Conservation (phyloP, 2,329 filamentous ascomycete species). For the Cucurbitaria berberidis region DNA sequence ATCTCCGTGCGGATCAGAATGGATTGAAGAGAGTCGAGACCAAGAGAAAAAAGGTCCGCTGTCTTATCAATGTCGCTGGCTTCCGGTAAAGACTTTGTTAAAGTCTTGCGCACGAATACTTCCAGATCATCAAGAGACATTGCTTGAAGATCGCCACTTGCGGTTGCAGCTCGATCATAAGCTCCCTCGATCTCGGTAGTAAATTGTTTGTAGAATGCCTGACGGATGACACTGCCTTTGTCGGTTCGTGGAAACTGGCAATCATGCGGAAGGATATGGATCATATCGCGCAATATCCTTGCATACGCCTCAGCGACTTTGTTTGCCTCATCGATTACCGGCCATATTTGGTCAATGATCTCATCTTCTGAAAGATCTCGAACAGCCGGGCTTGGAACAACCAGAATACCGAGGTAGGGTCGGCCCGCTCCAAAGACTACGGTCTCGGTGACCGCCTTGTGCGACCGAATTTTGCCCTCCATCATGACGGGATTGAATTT, state of each 20-base stretch:
- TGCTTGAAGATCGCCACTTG: constrained; percentile 18
- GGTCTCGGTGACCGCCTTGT: constrained; percentile 17
- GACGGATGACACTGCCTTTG: constrained; percentile 34
- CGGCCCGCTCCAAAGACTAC: constrained; percentile 28
- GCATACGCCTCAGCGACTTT: constrained; percentile 28
- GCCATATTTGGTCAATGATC: constrained; percentile 33
- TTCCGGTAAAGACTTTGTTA: no score
- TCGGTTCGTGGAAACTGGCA: constrained; percentile 24
- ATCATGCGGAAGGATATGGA: constrained; percentile 16
- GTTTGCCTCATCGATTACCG: constrained; percentile 28
- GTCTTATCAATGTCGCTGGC: no score
- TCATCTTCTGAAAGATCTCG: not conserved
- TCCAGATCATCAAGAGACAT: constrained; percentile 27
- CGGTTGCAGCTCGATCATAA: constrained; percentile 26
- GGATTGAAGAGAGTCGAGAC: no score
- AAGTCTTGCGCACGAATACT: no score
- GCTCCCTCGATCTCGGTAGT: constrained; percentile 33
- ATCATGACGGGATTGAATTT: constrained; percentile 33
- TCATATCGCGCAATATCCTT: constrained; percentile 20
- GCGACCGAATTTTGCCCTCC: constrained; percentile 21
- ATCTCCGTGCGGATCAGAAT: no score
- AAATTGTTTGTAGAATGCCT: constrained; percentile 28
- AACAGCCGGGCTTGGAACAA: constrained; percentile 22
- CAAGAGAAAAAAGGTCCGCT: no score
- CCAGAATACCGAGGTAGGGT: constrained; percentile 24